Conservation (phyloP, 116 monocot genomes). For the Posidonia oceanica region DNA sequence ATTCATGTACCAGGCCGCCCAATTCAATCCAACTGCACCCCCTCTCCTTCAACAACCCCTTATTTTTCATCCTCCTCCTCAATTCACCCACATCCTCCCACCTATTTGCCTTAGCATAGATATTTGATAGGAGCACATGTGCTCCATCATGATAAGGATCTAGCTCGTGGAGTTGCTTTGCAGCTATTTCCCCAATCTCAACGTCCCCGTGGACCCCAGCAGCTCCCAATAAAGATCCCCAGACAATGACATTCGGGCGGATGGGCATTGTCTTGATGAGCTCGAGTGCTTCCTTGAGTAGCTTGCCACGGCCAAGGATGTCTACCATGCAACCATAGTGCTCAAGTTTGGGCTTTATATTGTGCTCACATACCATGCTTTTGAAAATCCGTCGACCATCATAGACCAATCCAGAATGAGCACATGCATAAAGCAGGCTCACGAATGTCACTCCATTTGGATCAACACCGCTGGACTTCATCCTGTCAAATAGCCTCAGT, state of each 20-base stretch:
- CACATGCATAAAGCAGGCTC: constrained; percentile 59
- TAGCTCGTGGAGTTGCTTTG: constrained; percentile 33
- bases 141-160: constrained; percentile 46
- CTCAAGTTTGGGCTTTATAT: constrained; percentile 34
- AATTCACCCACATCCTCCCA: constrained; percentile 41
- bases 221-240: constrained; percentile 51
- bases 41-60: constrained; percentile 37
- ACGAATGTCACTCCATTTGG: constrained; percentile 59
- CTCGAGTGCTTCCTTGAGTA: constrained; percentile 39
- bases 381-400: constrained; percentile 38
- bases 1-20: constrained; percentile 40
- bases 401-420: constrained; percentile 53
- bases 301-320: constrained; percentile 41
- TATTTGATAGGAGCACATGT: constrained; percentile 51
- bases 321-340: constrained; percentile 81
- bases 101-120: constrained; percentile 47
- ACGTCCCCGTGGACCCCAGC: constrained; percentile 31
- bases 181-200: constrained; percentile 39
- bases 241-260: constrained; percentile 33
- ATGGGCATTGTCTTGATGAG: constrained; percentile 58
- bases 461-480: constrained; percentile 35
- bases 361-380: constrained; percentile 31
- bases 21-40: constrained; percentile 51
- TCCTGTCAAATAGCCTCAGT: constrained; percentile 32
- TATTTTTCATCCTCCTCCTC: constrained; percentile 38